Percentiles rank a stretch among this genome's conserved stretches.
phyloP scores from a whole-genome alignment of 805 yeast species.

The Zygosaccharomyces kombuchaensis region DNA sequence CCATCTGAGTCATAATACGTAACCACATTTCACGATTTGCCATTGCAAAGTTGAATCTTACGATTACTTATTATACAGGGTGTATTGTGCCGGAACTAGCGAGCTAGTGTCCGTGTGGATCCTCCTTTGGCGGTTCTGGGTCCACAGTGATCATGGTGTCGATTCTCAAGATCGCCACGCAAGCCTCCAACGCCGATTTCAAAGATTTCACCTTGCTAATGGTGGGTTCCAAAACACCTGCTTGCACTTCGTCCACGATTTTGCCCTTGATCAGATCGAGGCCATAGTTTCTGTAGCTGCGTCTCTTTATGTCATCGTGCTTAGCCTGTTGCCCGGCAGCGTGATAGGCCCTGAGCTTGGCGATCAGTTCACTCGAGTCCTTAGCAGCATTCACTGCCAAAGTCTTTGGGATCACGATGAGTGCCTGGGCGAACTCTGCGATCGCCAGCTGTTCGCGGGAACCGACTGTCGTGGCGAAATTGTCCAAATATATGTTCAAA shows the following conservation, averaged over 20 bases:
- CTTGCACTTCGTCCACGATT: constrained; percentile 74
- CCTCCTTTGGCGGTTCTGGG: constrained; percentile 91
- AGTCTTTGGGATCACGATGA: constrained; percentile 91
- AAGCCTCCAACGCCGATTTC: constrained; percentile 96
- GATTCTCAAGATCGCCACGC: constrained; percentile 93
- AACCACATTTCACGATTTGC: background rate
- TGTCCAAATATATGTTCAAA: constrained; percentile 87
- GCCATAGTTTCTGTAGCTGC: constrained; percentile 85
- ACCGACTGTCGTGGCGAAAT: constrained; percentile 96
- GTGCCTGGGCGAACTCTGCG: constrained; percentile 91
- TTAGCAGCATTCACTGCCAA: constrained; percentile 96
- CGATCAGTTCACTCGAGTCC: constrained; percentile 90
- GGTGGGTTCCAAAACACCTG: constrained; percentile 95
- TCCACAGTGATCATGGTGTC: constrained; percentile 98
- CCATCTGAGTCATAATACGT: background rate
- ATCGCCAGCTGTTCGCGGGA: constrained; percentile 97
- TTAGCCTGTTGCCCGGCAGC: constrained; percentile 88
- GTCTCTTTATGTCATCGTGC: constrained; percentile 77
- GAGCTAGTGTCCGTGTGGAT: constrained; percentile 70
- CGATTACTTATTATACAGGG: constrained; percentile 4
- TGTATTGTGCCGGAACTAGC: background rate
- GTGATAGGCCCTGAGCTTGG: constrained; percentile 93
- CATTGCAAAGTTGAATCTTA: background rate
- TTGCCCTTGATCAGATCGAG: constrained; percentile 88
- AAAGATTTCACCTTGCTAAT: constrained; percentile 87